Evolutionary conservation across 371 early-diverging fungal species (phyloP), one percentile per base, ranked within the genome.

Genomic region (Mortierella sp.): DNA sequence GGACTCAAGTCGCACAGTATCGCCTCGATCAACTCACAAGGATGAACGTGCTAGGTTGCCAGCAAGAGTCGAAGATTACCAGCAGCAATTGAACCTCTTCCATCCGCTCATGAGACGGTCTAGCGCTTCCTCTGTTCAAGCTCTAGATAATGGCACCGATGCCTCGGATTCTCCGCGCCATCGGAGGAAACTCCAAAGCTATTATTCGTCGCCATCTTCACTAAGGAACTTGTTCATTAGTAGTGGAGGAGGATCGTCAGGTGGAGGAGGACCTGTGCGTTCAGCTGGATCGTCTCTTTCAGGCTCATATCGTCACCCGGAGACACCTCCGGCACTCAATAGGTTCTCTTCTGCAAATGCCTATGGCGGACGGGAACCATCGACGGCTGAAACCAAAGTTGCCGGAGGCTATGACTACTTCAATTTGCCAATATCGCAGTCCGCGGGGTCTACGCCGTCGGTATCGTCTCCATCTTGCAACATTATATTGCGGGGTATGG

Each of bases 171-270:
- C 44, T 12, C 37, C 58, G 2, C 43, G 54, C 22, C 24, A 43
- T 44, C 53, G 61, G 6, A 49, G 62, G 37, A 57, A 50, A 34
- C 68, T 68, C 10, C 68, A 57, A 16, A 68, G 68, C 37, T 61
- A 45, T 22, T 51, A 61, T 4, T 68, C 68, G 0, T 68, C 61
- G 0, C 62, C 68, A 29, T 55, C 61, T 13, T 68, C 68, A 17
- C 13, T 68, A 17, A 43, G 68, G 7, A 55, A 60, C 34, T 43
- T 52, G 13, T 68, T 68, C 28, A 21, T 40, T 24, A n/a, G n/a
- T n/a, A n/a, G n/a, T n/a, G n/a, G n/a, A n/a, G n/a, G n/a, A n/a
- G n/a, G n/a, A n/a, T n/a, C n/a, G n/a, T n/a, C n/a, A n/a, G 21
- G 10, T 16, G 57, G 63, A 48, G 55, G 49, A 16, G 9, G 55